Evolutionary conservation across 352 stramenopile genomes (phyloP).

Genomic region (Elongisporangium prolatum): DNA sequence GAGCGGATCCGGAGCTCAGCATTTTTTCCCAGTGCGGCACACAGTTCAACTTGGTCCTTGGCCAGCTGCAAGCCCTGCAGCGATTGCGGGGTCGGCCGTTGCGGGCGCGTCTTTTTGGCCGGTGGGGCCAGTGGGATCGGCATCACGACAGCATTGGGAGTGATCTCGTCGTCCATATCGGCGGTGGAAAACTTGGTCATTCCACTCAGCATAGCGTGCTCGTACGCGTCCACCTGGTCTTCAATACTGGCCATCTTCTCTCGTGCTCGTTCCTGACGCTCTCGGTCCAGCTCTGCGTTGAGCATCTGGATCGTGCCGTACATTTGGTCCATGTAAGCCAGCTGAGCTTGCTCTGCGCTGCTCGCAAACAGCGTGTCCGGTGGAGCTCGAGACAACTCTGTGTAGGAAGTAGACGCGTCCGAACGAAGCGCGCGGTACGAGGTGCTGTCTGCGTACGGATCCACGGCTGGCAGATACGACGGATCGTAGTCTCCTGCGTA

Average conservation of each 20-base stretch:
- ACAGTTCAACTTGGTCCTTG: constrained; percentile 58
- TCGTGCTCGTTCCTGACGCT: constrained; percentile 21
- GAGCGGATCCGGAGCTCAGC: constrained; percentile 55
- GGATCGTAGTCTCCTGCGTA: not conserved
- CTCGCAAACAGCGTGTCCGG: constrained; percentile 9
- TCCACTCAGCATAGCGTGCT: constrained; percentile 15
- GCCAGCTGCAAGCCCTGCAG: constrained; percentile 6
- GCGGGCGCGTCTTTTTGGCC: constrained; percentile 3
- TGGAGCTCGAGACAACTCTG: constrained; percentile 2
- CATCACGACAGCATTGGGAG: not conserved
- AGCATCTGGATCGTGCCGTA: constrained; percentile 51
- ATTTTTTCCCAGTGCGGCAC: constrained; percentile 53
- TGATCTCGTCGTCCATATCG: constrained; percentile 1
- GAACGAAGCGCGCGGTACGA: not conserved
- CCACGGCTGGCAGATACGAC: not conserved
- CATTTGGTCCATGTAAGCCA: constrained; percentile 72
- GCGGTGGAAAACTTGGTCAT: not conserved
- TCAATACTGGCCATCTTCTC: constrained; percentile 7
- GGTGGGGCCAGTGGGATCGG: constrained; percentile 9
- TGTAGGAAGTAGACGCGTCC: constrained; percentile 5
- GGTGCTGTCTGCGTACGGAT: not conserved
- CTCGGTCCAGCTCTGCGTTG: constrained; percentile 39
- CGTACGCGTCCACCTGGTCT: constrained; percentile 17
- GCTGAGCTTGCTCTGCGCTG: constrained; percentile 31
- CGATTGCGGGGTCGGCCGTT: not conserved